A percentile compares a stretch with the other conserved stretches of the same genome.
These are phyloP conservation scores for Lodderomyces metapsilosis DNA, from an alignment of 1,139 yeast genomes.

Conservation along the genomic window DNA sequence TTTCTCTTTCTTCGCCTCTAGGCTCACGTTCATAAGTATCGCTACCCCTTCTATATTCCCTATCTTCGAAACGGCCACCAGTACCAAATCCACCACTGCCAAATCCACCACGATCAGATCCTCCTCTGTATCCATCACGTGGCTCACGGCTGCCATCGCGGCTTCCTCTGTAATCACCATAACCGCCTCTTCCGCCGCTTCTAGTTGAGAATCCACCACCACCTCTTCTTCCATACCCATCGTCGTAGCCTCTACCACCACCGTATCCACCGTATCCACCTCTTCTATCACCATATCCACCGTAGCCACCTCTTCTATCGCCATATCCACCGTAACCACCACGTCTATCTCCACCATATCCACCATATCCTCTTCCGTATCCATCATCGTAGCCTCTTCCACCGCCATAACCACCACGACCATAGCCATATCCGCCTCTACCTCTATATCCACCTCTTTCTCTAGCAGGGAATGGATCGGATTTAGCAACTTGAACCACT, in stretches of 20 bases:
- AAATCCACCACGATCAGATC: constrained; percentile 16
- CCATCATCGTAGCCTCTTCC: constrained; percentile 11
- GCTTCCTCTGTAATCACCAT: constrained; percentile 20
- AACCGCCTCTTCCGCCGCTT: constrained; percentile 19
- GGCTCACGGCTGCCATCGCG: constrained; percentile 21
- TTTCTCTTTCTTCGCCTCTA: constrained; percentile 22
- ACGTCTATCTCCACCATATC: constrained; percentile 9
- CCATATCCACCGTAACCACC: constrained; percentile 19
- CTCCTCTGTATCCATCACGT: constrained; percentile 20
- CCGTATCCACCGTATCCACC: constrained; percentile 21
- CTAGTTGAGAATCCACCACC: constrained; percentile 16
- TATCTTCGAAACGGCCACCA: constrained; percentile 19
- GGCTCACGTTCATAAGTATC: constrained; percentile 34
- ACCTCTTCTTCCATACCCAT: constrained; percentile 18
- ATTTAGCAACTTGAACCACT: constrained; percentile 59
- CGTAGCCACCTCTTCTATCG: constrained; percentile 16
- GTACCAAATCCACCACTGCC: constrained; percentile 24
- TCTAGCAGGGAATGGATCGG: constrained; percentile 49
- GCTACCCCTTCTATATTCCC: constrained; percentile 24
- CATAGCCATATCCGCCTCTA: constrained; percentile 27
- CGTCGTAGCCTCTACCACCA: constrained; percentile 20
- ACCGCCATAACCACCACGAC: constrained; percentile 17
- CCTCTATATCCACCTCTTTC: constrained; percentile 33
- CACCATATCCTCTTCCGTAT: constrained; percentile 18
- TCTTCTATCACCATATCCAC: constrained; percentile 20